Base-by-base conservation (phyloP, 1,284 basidiomycete genomes). In the Ustilago curta region DNA sequence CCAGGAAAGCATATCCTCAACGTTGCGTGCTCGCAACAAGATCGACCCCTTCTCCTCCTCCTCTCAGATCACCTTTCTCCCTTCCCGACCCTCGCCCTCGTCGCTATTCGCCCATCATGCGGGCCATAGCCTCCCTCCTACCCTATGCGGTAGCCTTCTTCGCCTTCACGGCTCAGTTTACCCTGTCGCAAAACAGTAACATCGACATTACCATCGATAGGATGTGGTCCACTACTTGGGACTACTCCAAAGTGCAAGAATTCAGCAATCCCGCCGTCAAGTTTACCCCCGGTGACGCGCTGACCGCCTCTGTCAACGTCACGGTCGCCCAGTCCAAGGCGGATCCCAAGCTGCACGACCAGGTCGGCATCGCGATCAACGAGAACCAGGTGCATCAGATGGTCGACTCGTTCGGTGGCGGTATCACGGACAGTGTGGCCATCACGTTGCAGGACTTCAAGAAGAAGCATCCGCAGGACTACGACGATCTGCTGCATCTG, bases 381-480 rank as follows among this genome's bases (percentile, higher is more conserved):
- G 66, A 71, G 8, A 57, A 75, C 29, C 59, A 76, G n/a, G 29
- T 76, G 1, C 62, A 63, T 23, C 76, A 78, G 50, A 31, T 57
- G 14, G 71, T 78, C 43, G 64, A 71, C 19, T n/a, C 64, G 1
- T 60, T 75, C 16, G 76, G 76, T 12, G 76, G 71, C 7, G 77
- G 77, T 16, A 60, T 79, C 53, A 77, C 77, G 29, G 77, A 79
- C 31, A 56, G 68, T 18, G 72, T 73, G 19, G 70, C 77, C n/a
- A 79, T 79, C 55, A 62, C 59, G 11, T 40, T 79, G 54, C 70
- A 79, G 37, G 75, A 68, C 19, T 66, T 79, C 57, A 79, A 79
- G 48, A 8, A 19, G 2, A 69, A 63, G 25, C 67, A 71, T 31
- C 59, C 66, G 0, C 43, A 75, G 40, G 71, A 72, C 3, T 80